Evolutionary conservation across 257 asterid genomes (phyloP).

Genomic region (Solanum pimpinellifolium): DNA sequence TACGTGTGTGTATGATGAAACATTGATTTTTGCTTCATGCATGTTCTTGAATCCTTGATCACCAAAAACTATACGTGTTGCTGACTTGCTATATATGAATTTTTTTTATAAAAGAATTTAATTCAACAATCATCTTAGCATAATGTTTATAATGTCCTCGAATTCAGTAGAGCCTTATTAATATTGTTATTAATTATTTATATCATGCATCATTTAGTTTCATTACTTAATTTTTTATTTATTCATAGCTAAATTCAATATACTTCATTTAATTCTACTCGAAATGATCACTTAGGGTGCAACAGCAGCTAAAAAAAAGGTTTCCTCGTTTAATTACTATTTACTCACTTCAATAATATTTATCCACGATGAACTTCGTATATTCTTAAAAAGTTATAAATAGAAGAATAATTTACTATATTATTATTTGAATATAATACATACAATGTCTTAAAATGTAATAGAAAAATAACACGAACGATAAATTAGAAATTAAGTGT

Average conservation of each 20-base stretch:
- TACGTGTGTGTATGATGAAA: background rate
- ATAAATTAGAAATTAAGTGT: too few species aligned
- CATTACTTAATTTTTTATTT: background rate
- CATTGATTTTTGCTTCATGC: background rate
- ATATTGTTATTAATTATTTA: background rate
- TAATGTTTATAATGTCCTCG: background rate
- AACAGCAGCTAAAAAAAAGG: background rate
- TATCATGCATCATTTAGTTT: background rate
- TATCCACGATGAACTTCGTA: too few species aligned
- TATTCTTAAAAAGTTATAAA: too few species aligned
- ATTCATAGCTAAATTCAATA: background rate
- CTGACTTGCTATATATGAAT: background rate
- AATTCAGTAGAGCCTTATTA: background rate
- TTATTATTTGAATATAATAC: too few species aligned
- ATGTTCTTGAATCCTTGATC: background rate
- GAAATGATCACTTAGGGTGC: background rate
- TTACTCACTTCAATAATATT: too few species aligned
- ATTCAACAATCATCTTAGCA: background rate
- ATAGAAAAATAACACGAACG: too few species aligned
- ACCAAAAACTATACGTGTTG: background rate
- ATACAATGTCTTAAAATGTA: too few species aligned
- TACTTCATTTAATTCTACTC: background rate
- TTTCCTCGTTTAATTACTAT: background rate
- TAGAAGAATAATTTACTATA: too few species aligned
- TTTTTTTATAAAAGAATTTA: too few species aligned